Base-by-base conservation (phyloP, 192 early-diverging fungal genomes). In the Dimargaris verticillata region DNA sequence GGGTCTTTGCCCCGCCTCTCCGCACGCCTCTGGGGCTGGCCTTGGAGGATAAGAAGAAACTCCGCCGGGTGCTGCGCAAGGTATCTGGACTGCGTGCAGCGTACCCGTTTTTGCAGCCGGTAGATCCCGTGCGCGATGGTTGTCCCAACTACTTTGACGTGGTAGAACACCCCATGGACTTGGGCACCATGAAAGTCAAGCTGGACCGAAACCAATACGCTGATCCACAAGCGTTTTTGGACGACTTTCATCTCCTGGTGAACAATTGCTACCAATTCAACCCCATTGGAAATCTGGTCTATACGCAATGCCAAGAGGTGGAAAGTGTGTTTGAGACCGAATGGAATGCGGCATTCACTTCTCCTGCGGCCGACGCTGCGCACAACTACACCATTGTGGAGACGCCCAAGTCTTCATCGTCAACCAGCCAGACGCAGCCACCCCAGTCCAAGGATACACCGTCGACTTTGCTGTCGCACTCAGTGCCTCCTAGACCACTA, bases 251-350 rank as follows among this genome's bases (percentile, higher is more conserved):
- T 42, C 53, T 78, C 63, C 80, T 20, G 68, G 49, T n/a, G n/a
- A n/a, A n/a, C 62, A 83, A 83, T 50, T 83, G 81, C 54, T 77
- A 65, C 49, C 66, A 62, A 26, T 91, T 79, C 65, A 91, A 91
- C 64, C 72, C 64, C 14, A n/a, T 75, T 0, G 70, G 69, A 49
- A 84, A 81, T 5, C 77, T 72, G 41, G 88, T 91, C 0, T 71
- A 83, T 53, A 70, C 73, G 12, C 77, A 85, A 71, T 80, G 83
- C 15, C 64, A 77, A 55, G 61, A 66, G 0, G 51, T 92, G 0
- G 74, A 83, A 45, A 62, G 66, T 0, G 63, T 57, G 18, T 88
- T 85, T 67, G 73, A 84, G 75, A 15, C 69, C 74, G 2, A n/a
- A n/a, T n/a, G n/a, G n/a, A n/a, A 53, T 18, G 49, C 28, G 55